Base-by-base conservation (phyloP, 1,284 basidiomycete species). In the Irpex sp. region DNA sequence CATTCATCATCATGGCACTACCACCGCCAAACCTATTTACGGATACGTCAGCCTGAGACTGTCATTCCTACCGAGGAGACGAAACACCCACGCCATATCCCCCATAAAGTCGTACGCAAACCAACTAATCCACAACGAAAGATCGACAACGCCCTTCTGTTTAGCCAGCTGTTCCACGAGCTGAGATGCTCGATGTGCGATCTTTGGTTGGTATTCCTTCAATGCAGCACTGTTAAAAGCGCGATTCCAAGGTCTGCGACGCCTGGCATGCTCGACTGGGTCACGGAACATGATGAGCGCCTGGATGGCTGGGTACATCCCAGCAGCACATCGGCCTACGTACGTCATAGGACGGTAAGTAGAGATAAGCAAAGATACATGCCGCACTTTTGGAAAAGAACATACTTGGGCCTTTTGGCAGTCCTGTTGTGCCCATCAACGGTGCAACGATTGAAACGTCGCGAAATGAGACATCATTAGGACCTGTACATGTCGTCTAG, bases 71-170 rank as follows among this genome's bases (percentile, higher is more conserved):
- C 31, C 31, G 21, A 9, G 9, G 33, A 17, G 9, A 58, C 31
- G n/a, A 31, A 6, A 15, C 5, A 63, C 67, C 53, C 43, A 74
- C 74, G 68, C 74, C 68, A 79, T 74, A 64, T 76, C 76, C 37
- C 75, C 74, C 75, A 77, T 77, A 60, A 78, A 73, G 62, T 79
- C 78, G 57, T 74, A 78, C 76, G 75, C 63, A 60, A 74, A 79
- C 57, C 64, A 77, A 54, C 71, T 70, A 8, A 78, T 60, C 71
- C 73, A 79, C 63, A 71, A 66, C 4, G 75, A 70, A 9, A 78
- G 59, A 64, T 79, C 75, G 2, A 74, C 60, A 7, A 66, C 51
- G 9, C 63, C 65, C 7, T 65, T 54, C 15, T 66, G 59, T 21
- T 65, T 58, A 9, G 65, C 67, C 13, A 82, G 67, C 21, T 64